Conservation (phyloP, 345 rosid genomes). For the Citrus cavaleriei region DNA sequence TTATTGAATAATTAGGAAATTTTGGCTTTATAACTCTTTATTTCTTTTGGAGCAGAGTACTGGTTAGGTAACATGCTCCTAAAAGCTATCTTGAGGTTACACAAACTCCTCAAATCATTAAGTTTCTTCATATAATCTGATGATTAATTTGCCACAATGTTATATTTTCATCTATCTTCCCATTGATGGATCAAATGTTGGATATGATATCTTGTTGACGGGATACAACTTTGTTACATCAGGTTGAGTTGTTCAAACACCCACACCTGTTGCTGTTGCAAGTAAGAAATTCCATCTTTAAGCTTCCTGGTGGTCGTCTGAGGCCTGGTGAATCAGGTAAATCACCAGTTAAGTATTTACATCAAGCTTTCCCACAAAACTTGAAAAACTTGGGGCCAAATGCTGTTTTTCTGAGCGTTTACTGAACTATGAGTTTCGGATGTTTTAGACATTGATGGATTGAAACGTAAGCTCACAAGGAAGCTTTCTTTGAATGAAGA, state of each 20-base stretch:
- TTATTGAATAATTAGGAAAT: neutral
- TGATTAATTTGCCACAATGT: neutral
- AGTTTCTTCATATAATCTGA: neutral
- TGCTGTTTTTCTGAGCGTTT: neutral
- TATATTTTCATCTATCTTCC: neutral
- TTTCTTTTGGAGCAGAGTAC: neutral
- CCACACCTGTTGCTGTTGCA: constrained; percentile 82
- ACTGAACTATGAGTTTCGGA: constrained; percentile 7
- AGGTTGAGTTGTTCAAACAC: constrained; percentile 88
- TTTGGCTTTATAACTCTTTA: no score
- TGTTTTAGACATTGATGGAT: constrained; percentile 58
- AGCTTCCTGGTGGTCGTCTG: constrained; percentile 86
- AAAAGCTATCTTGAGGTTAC: neutral
- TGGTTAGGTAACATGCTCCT: neutral
- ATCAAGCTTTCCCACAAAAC: neutral
- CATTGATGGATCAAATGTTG: neutral
- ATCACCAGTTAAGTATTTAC: neutral
- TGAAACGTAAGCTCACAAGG: constrained; percentile 68
- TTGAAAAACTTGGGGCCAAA: neutral
- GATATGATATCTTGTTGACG: neutral
- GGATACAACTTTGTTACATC: constrained; percentile 16
- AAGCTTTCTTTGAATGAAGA: constrained; percentile 52
- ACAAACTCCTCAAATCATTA: neutral
- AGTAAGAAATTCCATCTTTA: constrained; percentile 55
- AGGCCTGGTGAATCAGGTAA: constrained; percentile 83